Evolutionary conservation across 2,329 filamentous ascomycete genomes (phyloP), one percentile per base, ranked within the genome.

Genomic region (Fusarium kyushuense): DNA sequence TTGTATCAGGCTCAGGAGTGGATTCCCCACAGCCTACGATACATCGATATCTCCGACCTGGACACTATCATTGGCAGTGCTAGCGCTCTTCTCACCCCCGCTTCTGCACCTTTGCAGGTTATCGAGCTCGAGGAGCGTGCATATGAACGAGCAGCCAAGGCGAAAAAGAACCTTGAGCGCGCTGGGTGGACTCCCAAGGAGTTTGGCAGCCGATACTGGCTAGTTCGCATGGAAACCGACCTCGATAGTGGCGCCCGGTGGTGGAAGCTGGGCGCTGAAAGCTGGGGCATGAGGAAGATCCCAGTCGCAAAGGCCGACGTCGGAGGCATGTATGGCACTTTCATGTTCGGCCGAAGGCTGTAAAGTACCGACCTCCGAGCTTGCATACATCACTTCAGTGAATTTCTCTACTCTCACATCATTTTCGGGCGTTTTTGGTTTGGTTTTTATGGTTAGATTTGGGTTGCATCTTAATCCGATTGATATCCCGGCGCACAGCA

Each of bases 301-400:
- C 96, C 95, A n/a, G 90, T 98, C 70, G 93, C 92, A 27, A 88
- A 89, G 75, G 93, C 94, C 54, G 95, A 98, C 78, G 92, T 98
- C 27, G 96, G 97, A 73, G 93, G 93, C 65, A 96, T 97, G 76
- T 97, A 98, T 76, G 96, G 96, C 23, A 86, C 82, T 25, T 89
- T 86, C 73, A 89, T 89, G 87, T 89, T 89, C 79, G 86, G 86
- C 73, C 80, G 86, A 70, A 84, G 85, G 74, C 77, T 89, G 58
- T 89, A 78, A 81, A 60, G 77, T 81, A 56, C 45, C 55, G 55
- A 61, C 38, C 48, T 60, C 69, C 54, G 58, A 68, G 51, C 57
- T 87, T 77, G 81, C 51, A 38, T 80, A 55, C 35, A 49, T 53
- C 35, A 41, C 52, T 65, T 54, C 16, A 23, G 38, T 35, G 56